These are phyloP conservation scores for Acorus gramineus DNA, from an alignment of 106 monocot genomes.

Conservation along the genomic window DNA sequence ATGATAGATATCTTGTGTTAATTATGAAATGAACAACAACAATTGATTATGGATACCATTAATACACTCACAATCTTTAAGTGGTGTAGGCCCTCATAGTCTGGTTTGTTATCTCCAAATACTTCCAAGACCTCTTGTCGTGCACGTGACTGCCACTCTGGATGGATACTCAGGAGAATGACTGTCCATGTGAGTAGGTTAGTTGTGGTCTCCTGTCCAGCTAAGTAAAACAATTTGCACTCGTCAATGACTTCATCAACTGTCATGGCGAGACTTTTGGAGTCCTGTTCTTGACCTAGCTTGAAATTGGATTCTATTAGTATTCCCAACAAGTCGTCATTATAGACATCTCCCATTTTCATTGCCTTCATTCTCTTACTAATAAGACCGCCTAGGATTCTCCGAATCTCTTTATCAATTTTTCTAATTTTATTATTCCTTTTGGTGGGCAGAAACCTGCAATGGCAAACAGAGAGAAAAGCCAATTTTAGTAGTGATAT, in stretches of 20 bases:
- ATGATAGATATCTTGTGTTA: too few species aligned
- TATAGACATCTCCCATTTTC: neutral
- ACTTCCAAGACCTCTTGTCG: constrained; percentile 20
- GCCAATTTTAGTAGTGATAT: too few species aligned
- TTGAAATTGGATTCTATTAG: constrained; percentile 23
- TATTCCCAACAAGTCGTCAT: constrained; percentile 24
- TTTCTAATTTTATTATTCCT: too few species aligned
- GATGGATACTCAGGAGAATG: constrained; percentile 27
- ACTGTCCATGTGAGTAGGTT: constrained; percentile 30
- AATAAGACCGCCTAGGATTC: too few species aligned
- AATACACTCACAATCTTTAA: constrained; percentile 13
- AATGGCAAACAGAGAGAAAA: too few species aligned
- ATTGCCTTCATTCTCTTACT: too few species aligned
- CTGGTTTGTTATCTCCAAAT: constrained; percentile 15
- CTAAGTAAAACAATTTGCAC: constrained; percentile 43
- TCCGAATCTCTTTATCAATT: too few species aligned
- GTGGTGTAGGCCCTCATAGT: constrained; percentile 11
- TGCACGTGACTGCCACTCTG: constrained; percentile 26
- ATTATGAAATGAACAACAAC: too few species aligned
- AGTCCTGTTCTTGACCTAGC: neutral
- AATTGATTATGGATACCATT: too few species aligned
- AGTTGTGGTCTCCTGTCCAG: constrained; percentile 37
- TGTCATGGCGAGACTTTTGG: neutral
- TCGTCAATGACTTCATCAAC: constrained; percentile 30
- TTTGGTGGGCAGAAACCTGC: too few species aligned